Conservation (phyloP, 306 rosid species). For the Lablab purpureus region DNA sequence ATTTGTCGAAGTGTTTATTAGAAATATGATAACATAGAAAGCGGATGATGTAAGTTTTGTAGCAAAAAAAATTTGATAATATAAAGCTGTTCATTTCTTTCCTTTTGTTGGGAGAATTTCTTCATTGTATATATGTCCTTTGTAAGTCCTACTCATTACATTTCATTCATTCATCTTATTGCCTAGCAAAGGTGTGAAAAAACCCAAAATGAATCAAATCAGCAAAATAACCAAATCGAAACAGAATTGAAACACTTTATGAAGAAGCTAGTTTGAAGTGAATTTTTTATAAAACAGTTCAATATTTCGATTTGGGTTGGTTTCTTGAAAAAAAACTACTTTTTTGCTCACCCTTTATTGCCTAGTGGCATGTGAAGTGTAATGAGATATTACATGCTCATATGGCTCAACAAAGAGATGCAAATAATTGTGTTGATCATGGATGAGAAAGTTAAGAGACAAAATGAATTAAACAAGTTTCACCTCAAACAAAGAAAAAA, state of each 20-base stretch:
- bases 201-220: no score
- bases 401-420: neutral
- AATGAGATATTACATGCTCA: neutral
- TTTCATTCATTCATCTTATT: neutral
- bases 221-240: no score
- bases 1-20: constrained; percentile 37
- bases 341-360: no score
- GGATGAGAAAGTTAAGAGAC: neutral
- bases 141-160: neutral
- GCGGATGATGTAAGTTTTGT: neutral
- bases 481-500: neutral
- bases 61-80: neutral
- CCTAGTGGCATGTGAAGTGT: neutral
- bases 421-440: neutral
- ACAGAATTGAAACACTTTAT: no score
- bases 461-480: neutral
- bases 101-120: neutral
- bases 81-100: neutral
- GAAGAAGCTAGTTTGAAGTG: no score
- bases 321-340: no score
- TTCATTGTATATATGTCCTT: neutral
- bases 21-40: constrained; percentile 14
- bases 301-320: no score
- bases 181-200: neutral
- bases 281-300: no score